Evolutionary conservation across 2,329 filamentous ascomycete genomes (phyloP).

Genomic region (Fusarium paranaense): DNA sequence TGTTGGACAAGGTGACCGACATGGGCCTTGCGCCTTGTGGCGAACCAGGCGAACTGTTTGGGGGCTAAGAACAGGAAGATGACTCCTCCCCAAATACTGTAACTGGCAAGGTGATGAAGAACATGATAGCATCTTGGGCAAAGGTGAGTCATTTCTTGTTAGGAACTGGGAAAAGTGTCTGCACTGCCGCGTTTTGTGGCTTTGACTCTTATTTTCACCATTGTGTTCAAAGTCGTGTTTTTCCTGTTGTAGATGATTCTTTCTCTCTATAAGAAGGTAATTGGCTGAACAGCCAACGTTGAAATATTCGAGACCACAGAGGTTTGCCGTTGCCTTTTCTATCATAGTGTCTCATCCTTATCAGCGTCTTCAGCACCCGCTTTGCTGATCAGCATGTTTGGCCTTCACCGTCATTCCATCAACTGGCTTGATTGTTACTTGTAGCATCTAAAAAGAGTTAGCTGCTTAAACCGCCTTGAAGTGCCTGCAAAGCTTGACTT

Average conservation of each 20-base stretch:
- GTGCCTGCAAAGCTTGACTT: neutral
- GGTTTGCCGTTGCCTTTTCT: neutral
- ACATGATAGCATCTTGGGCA: neutral
- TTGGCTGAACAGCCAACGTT: neutral
- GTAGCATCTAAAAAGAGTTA: neutral
- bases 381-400: neutral
- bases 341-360: neutral
- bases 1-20: neutral
- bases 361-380: neutral
- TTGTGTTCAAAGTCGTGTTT: neutral
- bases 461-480: neutral
- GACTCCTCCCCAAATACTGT: neutral
- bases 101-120: neutral
- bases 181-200: neutral
- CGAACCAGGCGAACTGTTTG: neutral
- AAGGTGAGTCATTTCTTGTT: neutral
- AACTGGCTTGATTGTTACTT: neutral
- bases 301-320: neutral
- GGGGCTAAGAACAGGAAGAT: neutral
- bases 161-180: neutral
- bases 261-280: too few species aligned
- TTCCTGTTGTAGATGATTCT: neutral
- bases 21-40: neutral
- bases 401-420: neutral
- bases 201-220: neutral